Conservation (phyloP, 148 eudicot species). For the Rhododendron ferrugineum region DNA sequence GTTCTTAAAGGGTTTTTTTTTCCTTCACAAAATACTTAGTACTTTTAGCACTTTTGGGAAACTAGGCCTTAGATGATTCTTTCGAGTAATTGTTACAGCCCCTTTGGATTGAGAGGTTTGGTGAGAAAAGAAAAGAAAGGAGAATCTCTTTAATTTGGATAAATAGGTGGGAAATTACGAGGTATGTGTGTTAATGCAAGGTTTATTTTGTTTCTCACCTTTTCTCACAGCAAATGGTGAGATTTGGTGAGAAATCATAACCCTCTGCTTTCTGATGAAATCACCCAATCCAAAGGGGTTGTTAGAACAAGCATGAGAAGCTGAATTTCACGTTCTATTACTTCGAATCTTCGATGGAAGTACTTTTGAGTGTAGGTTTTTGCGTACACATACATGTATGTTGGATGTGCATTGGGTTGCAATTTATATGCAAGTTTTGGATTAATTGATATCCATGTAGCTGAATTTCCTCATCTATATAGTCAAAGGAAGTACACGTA, state of each 20-base stretch:
- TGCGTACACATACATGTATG: not conserved
- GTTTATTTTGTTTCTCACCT: not conserved
- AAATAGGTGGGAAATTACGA: not conserved
- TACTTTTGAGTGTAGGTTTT: not conserved
- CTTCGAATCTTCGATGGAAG: not conserved
- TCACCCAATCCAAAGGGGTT: not conserved
- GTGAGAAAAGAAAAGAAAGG: not conserved
- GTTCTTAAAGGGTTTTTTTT: too few relatives aligned
- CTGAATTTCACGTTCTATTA: not conserved
- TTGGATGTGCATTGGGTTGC: not conserved
- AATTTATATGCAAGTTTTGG: not conserved
- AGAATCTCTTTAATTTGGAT: not conserved
- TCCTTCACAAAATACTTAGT: too few relatives aligned
- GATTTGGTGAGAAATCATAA: not conserved
- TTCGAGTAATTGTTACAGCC: not conserved
- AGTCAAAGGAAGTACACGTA: not conserved
- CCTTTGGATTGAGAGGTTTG: not conserved
- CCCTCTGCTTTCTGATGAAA: not conserved
- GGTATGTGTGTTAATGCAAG: not conserved
- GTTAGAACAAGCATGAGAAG: not conserved
- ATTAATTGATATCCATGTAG: not conserved
- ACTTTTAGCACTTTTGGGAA: too few relatives aligned
- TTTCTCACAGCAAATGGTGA: not conserved
- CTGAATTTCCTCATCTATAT: not conserved
- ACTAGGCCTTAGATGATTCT: not conserved